Conservation (phyloP, 2,329 filamentous ascomycete genomes). For the Escovopsis sp. region DNA sequence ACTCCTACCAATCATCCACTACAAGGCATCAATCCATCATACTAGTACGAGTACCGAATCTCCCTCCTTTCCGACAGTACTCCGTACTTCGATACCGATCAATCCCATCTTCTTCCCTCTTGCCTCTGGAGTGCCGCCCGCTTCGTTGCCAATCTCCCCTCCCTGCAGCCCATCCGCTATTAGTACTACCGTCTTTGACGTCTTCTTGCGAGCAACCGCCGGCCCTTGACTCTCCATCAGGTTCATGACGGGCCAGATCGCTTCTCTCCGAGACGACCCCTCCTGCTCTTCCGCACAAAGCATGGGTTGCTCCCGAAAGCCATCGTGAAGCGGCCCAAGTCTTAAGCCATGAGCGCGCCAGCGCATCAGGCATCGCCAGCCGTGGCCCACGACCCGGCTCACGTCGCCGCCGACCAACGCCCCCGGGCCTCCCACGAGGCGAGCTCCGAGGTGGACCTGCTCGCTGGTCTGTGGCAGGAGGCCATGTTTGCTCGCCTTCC, state of each 20-base stretch:
- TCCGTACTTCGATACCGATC: no score
- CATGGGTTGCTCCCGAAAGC: slow-evolving; percentile 2
- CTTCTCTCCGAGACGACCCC: not conserved
- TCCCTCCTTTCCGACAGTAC: no score
- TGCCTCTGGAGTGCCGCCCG: no score
- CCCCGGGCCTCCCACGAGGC: slow-evolving; percentile 9
- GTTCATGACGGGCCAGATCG: not conserved
- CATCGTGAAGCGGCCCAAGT: slow-evolving; percentile 3
- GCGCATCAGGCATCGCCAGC: slow-evolving; percentile 6
- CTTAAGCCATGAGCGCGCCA: slow-evolving; percentile 9
- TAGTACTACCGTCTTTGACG: no score
- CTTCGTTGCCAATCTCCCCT: no score
- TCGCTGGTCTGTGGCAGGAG: slow-evolving; percentile 46
- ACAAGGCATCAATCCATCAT: no score
- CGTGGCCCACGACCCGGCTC: slow-evolving; percentile 4
- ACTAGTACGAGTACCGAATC: no score
- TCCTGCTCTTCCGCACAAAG: not conserved
- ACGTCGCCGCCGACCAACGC: slow-evolving; percentile 4
- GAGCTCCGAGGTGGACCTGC: slow-evolving; percentile 29
- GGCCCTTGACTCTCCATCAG: not conserved
- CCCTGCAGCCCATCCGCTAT: no score
- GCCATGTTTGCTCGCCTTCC: slow-evolving; percentile 45
- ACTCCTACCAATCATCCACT: no score
- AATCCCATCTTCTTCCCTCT: no score
- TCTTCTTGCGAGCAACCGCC: no score